Conservation (phyloP, 2,329 filamentous ascomycete genomes). For the Paraconiothyrium sp. region DNA sequence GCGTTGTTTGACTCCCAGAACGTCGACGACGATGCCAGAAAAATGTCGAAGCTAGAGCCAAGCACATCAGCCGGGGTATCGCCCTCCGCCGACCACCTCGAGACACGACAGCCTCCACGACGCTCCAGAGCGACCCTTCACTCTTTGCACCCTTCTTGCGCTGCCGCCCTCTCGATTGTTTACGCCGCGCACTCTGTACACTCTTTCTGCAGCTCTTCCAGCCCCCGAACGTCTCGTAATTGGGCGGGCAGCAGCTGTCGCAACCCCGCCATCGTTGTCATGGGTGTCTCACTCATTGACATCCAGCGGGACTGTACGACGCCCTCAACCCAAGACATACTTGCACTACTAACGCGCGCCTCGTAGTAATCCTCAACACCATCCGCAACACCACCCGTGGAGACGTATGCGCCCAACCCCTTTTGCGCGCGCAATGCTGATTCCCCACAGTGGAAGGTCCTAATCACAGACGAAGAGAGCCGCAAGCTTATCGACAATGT, state of each 20-base stretch:
- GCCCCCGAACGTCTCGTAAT: neutral
- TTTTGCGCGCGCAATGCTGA: slow-evolving; percentile 36
- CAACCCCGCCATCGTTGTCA: slow-evolving; percentile 60
- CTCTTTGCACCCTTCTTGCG: neutral
- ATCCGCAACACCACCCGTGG: slow-evolving; percentile 81
- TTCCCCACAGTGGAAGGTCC: slow-evolving; percentile 85
- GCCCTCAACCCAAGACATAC: slow-evolving; percentile 7
- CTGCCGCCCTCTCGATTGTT: neutral
- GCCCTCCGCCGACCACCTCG: neutral
- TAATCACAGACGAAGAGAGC: slow-evolving; percentile 86
- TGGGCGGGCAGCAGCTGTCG: slow-evolving; percentile 29
- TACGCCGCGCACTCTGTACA: slow-evolving; percentile 6
- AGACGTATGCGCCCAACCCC: slow-evolving; percentile 68
- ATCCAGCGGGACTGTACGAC: slow-evolving; percentile 77
- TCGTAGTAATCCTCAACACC: slow-evolving; percentile 73
- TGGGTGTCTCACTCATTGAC: slow-evolving; percentile 86
- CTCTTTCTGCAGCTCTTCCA: slow-evolving; percentile 2
- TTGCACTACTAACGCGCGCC: slow-evolving; percentile 26
- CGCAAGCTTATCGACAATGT: slow-evolving; percentile 90
- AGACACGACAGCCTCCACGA: slow-evolving; percentile 10
- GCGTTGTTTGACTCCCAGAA: neutral
- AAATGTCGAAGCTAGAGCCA: slow-evolving; percentile 5
- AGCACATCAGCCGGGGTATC: neutral
- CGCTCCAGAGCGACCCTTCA: slow-evolving; percentile 5
- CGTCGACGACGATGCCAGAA: neutral